Conservation (phyloP, 202 grass and related monocot species). For the Schoenoplectus tabernaemontani region DNA sequence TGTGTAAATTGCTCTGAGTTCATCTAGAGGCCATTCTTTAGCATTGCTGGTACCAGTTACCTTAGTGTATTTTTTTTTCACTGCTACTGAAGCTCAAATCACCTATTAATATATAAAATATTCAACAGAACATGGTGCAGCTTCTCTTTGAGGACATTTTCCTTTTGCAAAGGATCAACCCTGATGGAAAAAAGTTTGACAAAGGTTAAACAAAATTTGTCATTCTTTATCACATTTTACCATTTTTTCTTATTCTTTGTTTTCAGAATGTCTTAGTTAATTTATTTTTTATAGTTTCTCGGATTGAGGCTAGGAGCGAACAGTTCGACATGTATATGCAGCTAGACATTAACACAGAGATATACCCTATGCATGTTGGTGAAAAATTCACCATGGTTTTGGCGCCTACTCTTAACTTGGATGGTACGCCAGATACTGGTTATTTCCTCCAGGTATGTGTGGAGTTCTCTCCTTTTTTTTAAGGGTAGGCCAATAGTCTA, state of each 20-base stretch:
- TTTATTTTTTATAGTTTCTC: constrained; percentile 37
- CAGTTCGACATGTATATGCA: constrained; percentile 62
- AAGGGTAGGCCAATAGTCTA: no score
- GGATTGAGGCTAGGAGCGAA: constrained; percentile 58
- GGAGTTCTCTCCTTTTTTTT: no score
- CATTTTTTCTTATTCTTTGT: background rate
- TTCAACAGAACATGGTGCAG: constrained; percentile 36
- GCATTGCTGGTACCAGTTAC: background rate
- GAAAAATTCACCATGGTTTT: constrained; percentile 84
- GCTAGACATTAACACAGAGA: constrained; percentile 64
- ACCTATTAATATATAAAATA: background rate
- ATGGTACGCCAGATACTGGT: constrained; percentile 67
- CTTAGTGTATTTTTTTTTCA: background rate
- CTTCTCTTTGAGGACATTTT: constrained; percentile 73
- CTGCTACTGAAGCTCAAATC: background rate
- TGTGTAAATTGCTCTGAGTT: background rate
- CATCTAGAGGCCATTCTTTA: background rate
- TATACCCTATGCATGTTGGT: constrained; percentile 45
- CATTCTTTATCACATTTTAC: background rate
- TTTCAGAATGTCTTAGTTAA: background rate
- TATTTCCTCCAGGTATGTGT: constrained; percentile 58
- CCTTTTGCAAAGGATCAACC: constrained; percentile 37
- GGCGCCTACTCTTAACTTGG: constrained; percentile 67
- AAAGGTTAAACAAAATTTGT: constrained; percentile 34
- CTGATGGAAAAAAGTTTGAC: constrained; percentile 81